Percentiles rank a stretch among this genome's conserved stretches.
These are phyloP conservation scores for Sanchytrium tribonematis DNA, from an alignment of 371 early-diverging fungal genomes.

Conservation along the genomic window DNA sequence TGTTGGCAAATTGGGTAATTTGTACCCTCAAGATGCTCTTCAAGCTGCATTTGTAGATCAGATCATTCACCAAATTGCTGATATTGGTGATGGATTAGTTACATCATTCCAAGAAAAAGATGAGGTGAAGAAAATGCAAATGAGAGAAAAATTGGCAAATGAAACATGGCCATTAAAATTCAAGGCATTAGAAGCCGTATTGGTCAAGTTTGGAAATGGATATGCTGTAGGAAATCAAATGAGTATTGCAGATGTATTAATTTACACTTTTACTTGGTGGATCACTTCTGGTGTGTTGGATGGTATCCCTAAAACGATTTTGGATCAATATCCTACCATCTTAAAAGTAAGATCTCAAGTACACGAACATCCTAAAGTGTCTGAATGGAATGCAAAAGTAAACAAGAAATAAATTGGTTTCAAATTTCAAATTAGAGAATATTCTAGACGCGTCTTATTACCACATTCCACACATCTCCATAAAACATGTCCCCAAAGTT, in stretches of 20 bases:
- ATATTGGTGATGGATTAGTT: no score
- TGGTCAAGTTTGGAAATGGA: not conserved
- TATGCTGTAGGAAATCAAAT: not conserved
- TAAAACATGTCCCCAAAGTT: no score
- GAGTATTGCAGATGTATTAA: not conserved
- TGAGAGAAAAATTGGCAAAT: no score
- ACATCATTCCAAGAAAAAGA: no score
- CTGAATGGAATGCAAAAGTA: no score
- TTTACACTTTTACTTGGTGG: not conserved
- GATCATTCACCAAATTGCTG: constrained; percentile 11
- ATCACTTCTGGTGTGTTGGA: not conserved
- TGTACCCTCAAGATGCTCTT: constrained; percentile 11
- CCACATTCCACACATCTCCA: no score
- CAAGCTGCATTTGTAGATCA: constrained; percentile 10
- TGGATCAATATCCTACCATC: not conserved
- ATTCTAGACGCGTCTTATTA: no score
- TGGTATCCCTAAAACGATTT: not conserved
- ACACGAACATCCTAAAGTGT: not conserved
- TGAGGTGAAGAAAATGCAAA: no score
- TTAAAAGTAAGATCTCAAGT: not conserved
- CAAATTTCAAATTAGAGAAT: no score
- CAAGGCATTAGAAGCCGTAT: not conserved
- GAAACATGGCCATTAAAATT: not conserved
- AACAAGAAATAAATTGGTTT: no score
- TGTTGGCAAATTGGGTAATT: constrained; percentile 13